These are phyloP conservation scores for Mucor lusitanicus DNA, from an alignment of 371 early-diverging fungal genomes.

Conservation along the genomic window DNA sequence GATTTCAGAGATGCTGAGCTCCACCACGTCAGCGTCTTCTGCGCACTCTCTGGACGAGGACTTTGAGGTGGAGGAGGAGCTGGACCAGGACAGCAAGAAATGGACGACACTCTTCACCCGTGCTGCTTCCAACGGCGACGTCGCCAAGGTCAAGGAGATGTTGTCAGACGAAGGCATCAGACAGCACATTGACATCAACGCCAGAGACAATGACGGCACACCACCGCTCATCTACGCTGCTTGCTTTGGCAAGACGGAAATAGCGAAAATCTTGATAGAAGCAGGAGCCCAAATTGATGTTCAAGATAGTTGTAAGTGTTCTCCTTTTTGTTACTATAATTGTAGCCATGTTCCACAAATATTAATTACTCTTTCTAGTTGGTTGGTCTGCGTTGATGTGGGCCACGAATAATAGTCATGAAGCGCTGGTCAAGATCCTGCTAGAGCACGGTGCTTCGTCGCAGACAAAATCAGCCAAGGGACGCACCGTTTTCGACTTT, in stretches of 20 bases:
- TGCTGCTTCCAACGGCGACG: constrained; percentile 86
- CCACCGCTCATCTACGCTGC: constrained; percentile 87
- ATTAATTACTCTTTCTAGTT: constrained; percentile 41
- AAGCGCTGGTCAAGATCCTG: constrained; percentile 71
- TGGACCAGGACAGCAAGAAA: constrained; percentile 51
- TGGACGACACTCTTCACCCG: constrained; percentile 57
- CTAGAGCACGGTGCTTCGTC: constrained; percentile 80
- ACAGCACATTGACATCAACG: constrained; percentile 73
- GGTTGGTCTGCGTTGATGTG: constrained; percentile 97
- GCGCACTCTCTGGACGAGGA: constrained; percentile 12
- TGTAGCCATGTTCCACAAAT: constrained; percentile 4
- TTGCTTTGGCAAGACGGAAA: constrained; percentile 83
- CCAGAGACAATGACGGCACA: constrained; percentile 82
- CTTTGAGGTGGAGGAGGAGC: constrained; percentile 5
- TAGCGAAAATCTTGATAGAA: constrained; percentile 68
- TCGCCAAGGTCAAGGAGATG: constrained; percentile 82
- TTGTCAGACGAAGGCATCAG: constrained; percentile 36
- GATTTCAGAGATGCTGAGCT: constrained; percentile 35
- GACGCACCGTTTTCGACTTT: constrained; percentile 82
- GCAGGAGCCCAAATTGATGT: constrained; percentile 80
- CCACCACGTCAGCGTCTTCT: constrained; percentile 1
- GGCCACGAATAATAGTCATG: constrained; percentile 90
- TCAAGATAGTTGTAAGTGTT: constrained; percentile 62
- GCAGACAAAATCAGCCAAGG: constrained; percentile 70
- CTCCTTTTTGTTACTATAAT: background rate